Evolutionary conservation across 1,139 yeast genomes (phyloP), one percentile per base, ranked within the genome.

Genomic region (Yarrowia galli): DNA sequence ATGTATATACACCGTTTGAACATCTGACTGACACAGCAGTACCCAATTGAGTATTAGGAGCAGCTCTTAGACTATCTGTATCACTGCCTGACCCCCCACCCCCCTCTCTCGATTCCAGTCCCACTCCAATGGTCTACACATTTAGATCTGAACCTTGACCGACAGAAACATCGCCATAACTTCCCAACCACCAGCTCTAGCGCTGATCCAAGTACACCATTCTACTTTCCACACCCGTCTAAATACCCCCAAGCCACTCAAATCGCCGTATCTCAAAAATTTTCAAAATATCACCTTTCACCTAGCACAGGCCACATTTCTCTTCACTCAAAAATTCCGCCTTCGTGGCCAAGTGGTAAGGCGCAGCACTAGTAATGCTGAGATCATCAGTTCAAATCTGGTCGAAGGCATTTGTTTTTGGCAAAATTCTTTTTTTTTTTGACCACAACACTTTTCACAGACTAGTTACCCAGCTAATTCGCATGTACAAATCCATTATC

Each of bases 261-360:
- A 15, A 2, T 15, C 10, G 15, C 12, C 2, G 32, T 46, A 46
- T 23, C 35, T 46, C 51, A 8, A 25, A 22, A 45, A 45, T 15
- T 3, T 45, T 23, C 18, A 4, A 46, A 46, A 23, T 1, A 16
- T 10, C 15, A 12, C 8, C n/a, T 28, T 48, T 48, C 36, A 18
- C 16, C 3, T 28, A 28, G 53, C 53, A 18, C 15, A 8, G 22
- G 20, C 35, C 58, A 32, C 58, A 0, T 51, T 51, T 35, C 9
- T 18, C 15, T 20, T 20, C 2, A 18, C 13, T 20, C 15, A n/a
- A 18, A 49, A 38, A 23, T 16, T 8, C 28, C 22, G 51, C 64
- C 64, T 58, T 58, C 64, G 64, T 58, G 64, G 64, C 64, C 64
- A 58, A 58, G 64, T 58, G 64, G 64, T 58, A 58, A 58, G 64